phyloP scores from a whole-genome alignment of 179 eudicot species.

The Gypsophila paniculata region DNA sequence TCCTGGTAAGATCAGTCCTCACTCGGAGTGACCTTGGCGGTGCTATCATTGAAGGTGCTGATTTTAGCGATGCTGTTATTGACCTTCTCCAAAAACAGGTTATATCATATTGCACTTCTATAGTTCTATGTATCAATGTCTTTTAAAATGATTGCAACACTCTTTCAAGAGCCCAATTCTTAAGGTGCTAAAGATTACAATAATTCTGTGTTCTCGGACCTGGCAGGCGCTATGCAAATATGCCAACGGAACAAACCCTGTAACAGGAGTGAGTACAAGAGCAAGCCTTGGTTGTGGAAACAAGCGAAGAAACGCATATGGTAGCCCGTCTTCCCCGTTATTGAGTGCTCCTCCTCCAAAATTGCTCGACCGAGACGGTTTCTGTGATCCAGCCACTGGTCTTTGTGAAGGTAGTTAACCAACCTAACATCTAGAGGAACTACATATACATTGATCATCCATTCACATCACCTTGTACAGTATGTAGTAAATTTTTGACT shows the following conservation, averaged over 20 bases:
- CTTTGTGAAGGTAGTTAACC: slow-evolving; percentile 66
- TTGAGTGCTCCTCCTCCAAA: slow-evolving; percentile 82
- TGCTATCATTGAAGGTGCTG: slow-evolving; percentile 87
- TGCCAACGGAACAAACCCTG: slow-evolving; percentile 81
- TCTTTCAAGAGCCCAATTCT: too few relatives aligned
- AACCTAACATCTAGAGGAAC: background rate
- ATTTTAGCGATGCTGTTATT: slow-evolving; percentile 90
- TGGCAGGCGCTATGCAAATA: slow-evolving; percentile 91
- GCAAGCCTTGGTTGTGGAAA: slow-evolving; percentile 89
- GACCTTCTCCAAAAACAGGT: slow-evolving; percentile 93
- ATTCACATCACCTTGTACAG: background rate
- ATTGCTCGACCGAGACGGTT: slow-evolving; percentile 84
- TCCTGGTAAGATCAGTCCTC: slow-evolving; percentile 79
- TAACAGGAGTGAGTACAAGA: slow-evolving; percentile 86
- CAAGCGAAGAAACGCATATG: slow-evolving; percentile 78
- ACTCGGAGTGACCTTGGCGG: slow-evolving; percentile 96
- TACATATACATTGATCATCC: background rate
- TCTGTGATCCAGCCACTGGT: slow-evolving; percentile 66
- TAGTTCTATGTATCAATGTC: too few relatives aligned
- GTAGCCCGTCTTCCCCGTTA: slow-evolving; percentile 84
- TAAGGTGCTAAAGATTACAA: too few relatives aligned
- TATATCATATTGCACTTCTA: background rate
- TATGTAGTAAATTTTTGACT: too few relatives aligned
- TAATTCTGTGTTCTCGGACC: too few relatives aligned
- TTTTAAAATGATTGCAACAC: background rate